Evolutionary conservation across 2,329 filamentous ascomycete species (phyloP).

Genomic region (Alternaria angustiovoidea): DNA sequence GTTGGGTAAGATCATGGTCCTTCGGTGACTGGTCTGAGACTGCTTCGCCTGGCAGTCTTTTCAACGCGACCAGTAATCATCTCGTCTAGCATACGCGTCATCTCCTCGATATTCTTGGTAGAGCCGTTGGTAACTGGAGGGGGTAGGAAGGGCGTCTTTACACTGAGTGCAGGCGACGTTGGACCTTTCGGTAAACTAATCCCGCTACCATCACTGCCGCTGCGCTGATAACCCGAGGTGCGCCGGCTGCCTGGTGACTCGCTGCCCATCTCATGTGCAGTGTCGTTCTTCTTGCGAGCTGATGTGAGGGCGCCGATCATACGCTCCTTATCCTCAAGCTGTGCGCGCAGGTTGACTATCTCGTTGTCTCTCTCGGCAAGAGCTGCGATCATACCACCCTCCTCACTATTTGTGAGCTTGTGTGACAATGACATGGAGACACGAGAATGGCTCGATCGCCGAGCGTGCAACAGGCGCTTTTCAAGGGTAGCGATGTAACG

Average conservation of each 20-base stretch:
- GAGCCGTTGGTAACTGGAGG: slow-evolving; percentile 35
- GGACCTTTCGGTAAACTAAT: slow-evolving; percentile 40
- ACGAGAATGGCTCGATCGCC: slow-evolving; percentile 87
- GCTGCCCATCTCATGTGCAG: slow-evolving; percentile 66
- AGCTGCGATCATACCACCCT: slow-evolving; percentile 74
- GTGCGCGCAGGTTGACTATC: slow-evolving; percentile 87
- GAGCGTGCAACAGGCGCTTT: slow-evolving; percentile 87
- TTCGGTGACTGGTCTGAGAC: slow-evolving; percentile 35
- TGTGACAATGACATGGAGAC: slow-evolving; percentile 77
- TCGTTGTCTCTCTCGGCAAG: slow-evolving; percentile 91
- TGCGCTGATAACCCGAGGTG: slow-evolving; percentile 45
- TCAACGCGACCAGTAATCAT: slow-evolving; percentile 88
- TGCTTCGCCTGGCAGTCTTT: slow-evolving; percentile 60
- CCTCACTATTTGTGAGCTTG: slow-evolving; percentile 74
- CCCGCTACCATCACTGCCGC: slow-evolving; percentile 41
- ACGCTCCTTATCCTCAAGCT: slow-evolving; percentile 91
- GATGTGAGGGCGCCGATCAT: slow-evolving; percentile 89
- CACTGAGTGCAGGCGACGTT: slow-evolving; percentile 26
- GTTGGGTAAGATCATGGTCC: slow-evolving; percentile 20
- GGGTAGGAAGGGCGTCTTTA: slow-evolving; percentile 20
- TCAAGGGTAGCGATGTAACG: slow-evolving; percentile 95
- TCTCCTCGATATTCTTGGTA: slow-evolving; percentile 81
- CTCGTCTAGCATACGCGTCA: slow-evolving; percentile 91
- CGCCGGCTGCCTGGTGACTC: slow-evolving; percentile 48
- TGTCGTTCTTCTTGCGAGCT: slow-evolving; percentile 84